phyloP scores from a whole-genome alignment of 2,329 filamentous ascomycete genomes.

The Xylariales sp. region DNA sequence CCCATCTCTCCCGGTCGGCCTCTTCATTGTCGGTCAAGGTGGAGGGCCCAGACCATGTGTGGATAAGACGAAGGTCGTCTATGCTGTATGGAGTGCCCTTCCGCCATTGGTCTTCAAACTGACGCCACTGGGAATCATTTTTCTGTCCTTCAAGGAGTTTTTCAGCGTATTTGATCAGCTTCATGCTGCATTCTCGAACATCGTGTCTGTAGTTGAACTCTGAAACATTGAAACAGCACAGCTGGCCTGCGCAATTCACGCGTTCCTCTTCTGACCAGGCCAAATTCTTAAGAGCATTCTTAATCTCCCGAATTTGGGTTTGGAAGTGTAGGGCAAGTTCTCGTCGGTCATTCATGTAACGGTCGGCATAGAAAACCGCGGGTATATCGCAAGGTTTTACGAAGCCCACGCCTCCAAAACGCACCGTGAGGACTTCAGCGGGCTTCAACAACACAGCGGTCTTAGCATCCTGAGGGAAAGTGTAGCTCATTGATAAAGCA shows the following conservation, averaged over 20 bases:
- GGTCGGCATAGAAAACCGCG: conserved; percentile 63
- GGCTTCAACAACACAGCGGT: conserved; percentile 59
- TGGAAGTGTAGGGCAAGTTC: conserved; percentile 61
- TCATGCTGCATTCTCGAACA: conserved; percentile 43
- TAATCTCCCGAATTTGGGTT: conserved; percentile 45
- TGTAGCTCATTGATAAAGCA: conserved; percentile 52
- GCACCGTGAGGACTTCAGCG: conserved; percentile 64
- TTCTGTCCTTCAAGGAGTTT: conserved; percentile 42
- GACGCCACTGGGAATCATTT: conserved; percentile 47
- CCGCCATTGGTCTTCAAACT: conserved; percentile 40
- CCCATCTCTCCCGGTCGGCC: conserved; percentile 47
- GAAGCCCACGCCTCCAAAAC: conserved; percentile 57
- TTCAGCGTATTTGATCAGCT: conserved; percentile 42
- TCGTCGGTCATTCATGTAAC: conserved; percentile 60
- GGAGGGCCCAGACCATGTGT: conserved; percentile 55
- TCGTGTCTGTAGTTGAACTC: conserved; percentile 42
- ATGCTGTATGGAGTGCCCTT: conserved; percentile 42
- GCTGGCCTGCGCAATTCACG: conserved; percentile 42
- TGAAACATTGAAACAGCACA: conserved; percentile 40
- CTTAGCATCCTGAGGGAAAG: conserved; percentile 51
- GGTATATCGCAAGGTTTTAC: conserved; percentile 62
- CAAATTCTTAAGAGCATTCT: conserved; percentile 42
- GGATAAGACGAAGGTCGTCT: conserved; percentile 51
- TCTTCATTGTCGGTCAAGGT: conserved; percentile 51
- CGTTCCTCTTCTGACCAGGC: conserved; percentile 36